Evolutionary conservation across 352 stramenopile species (phyloP), one percentile per base, ranked within the genome.

Genomic region (Pythium sp.): DNA sequence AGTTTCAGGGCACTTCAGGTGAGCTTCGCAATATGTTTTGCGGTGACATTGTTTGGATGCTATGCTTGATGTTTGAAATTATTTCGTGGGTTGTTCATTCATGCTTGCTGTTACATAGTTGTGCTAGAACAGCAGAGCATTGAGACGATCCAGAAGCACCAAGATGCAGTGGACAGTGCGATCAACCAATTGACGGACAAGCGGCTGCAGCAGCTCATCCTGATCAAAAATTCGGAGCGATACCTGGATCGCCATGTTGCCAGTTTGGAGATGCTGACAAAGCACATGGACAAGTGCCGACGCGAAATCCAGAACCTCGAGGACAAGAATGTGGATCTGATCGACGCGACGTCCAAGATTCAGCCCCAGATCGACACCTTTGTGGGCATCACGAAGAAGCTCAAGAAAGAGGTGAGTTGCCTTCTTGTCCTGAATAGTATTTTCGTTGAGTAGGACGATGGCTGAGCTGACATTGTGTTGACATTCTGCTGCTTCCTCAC

Each of bases 161-260:
- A 87, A 58, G 4, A 59, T 69, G 69, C 73, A 18, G 78, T 91
- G 12, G 71, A 80, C 15, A 34, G 69, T 2, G 78, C 81, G 56
- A 72, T 92, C 59, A 74, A 70, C 28, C 59, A 79, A 57, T 62
- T 94, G 47, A 89, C 80, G 4, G 72, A 79, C 71, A 92, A 91
- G 67, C 79, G 86, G 18, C 70, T 94, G 30, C 84, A 92, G 67
- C 82, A 94, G 69, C 66, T 94, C 22, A 73, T 91, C 59, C 77
- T 94, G 20, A 86, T 92, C 47, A 83, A 94, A 57, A 82, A 70
- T n/a, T 94, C 86, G 30, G 76, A 87, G 55, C 74, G 86, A 43
- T 94, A 90, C 62, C 68, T 94, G 36, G 84, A 91, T 59, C 82
- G 86, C 56, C 82, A 90, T 32, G 84, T 92, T 36, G 75, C 82